A percentile compares a stretch with the other conserved stretches of the same genome.
Conservation (phyloP, 1,284 basidiomycete genomes). For the Trichosporon inkin region DNA sequence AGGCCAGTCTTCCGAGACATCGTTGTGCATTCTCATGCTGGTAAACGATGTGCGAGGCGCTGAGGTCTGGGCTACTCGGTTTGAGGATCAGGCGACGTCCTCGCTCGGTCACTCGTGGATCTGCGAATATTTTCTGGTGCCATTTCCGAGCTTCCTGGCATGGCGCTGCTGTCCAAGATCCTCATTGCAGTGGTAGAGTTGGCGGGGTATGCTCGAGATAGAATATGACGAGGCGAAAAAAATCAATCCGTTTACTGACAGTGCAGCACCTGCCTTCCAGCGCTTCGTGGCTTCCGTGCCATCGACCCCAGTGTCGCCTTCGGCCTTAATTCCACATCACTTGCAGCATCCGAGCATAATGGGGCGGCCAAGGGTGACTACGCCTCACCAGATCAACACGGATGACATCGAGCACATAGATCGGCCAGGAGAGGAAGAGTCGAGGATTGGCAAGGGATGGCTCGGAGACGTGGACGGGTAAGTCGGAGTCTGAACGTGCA, state of each 20-base stretch:
- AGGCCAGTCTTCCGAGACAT: too few relatives aligned
- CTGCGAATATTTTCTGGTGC: too few relatives aligned
- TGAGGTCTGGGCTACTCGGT: too few relatives aligned
- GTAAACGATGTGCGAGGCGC: too few relatives aligned
- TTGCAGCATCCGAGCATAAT: constrained; percentile 1
- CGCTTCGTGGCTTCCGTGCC: constrained; percentile 27
- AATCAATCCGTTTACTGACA: not conserved
- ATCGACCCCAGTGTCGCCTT: constrained; percentile 30
- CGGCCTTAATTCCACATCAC: constrained; percentile 16
- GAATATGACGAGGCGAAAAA: not conserved
- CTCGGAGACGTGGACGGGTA: constrained; percentile 45
- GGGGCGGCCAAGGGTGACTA: constrained; percentile 1
- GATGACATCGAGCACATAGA: constrained; percentile 27
- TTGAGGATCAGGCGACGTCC: too few relatives aligned
- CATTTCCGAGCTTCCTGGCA: too few relatives aligned
- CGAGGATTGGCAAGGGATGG: constrained; percentile 40
- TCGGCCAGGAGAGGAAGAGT: constrained; percentile 34
- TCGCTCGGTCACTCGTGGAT: too few relatives aligned
- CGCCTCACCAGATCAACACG: constrained; percentile 12
- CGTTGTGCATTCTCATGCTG: too few relatives aligned
- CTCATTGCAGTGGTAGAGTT: not conserved
- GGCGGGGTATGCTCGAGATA: not conserved
- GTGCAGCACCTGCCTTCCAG: constrained; percentile 28
- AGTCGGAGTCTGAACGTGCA: constrained; percentile 9
- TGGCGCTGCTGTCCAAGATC: too few relatives aligned